These are phyloP conservation scores for Pelagomonas calceolata DNA, from an alignment of 108 stramenopile species.

Conservation along the genomic window DNA sequence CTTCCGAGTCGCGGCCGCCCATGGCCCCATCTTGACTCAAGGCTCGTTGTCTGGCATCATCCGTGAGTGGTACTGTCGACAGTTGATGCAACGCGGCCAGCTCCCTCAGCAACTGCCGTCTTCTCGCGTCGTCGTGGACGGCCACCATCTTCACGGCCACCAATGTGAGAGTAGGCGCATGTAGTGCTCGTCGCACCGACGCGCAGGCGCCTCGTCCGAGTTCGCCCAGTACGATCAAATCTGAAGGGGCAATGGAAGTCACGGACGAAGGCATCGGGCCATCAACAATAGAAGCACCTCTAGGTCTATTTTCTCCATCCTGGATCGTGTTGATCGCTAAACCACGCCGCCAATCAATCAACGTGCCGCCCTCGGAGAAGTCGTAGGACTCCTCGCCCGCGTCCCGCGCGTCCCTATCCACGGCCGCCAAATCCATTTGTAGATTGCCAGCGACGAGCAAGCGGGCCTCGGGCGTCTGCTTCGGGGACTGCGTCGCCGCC, in stretches of 20 bases:
- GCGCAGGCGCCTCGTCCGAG: conserved; percentile 53
- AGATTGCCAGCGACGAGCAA: background rate
- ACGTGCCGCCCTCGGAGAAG: conserved; percentile 4
- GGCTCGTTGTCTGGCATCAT: background rate
- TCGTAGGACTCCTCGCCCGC: conserved; percentile 8
- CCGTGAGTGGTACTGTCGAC: background rate
- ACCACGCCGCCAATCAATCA: background rate
- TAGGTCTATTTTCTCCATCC: background rate
- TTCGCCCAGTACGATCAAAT: conserved; percentile 31
- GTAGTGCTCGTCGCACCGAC: conserved; percentile 40
- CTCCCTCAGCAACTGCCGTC: conserved; percentile 41
- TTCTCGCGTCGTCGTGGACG: conserved; percentile 36
- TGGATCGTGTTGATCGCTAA: background rate
- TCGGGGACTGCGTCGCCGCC: too few relatives aligned
- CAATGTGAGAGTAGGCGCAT: conserved; percentile 44
- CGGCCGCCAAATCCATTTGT: background rate
- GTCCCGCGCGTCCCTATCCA: background rate
- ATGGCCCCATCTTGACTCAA: background rate
- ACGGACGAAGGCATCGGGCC: background rate
- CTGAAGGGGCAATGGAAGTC: conserved; percentile 8
- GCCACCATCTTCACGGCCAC: conserved; percentile 52
- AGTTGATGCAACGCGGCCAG: conserved; percentile 39
- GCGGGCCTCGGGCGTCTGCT: too few relatives aligned
- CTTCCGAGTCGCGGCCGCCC: background rate
- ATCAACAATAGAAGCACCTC: background rate